Percentiles rank a stretch among this genome's conserved stretches.
These are phyloP conservation scores for Citrus medica DNA, from an alignment of 345 rosid genomes.

Conservation along the genomic window DNA sequence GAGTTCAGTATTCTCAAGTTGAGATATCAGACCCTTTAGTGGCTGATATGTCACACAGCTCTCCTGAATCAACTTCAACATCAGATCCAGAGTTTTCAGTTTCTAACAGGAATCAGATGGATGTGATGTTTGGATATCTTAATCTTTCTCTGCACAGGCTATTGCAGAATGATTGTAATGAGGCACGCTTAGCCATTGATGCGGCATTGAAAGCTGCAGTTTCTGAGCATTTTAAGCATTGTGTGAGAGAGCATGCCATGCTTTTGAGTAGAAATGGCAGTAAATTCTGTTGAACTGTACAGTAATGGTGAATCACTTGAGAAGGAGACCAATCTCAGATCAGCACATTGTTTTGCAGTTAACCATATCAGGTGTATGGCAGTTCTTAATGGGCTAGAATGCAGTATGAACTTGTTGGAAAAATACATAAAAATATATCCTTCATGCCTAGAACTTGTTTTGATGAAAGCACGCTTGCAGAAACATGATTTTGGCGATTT, in stretches of 20 bases:
- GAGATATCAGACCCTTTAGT: conserved; percentile 23
- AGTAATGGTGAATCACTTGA: conserved; percentile 22
- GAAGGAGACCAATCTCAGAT: conserved; percentile 26
- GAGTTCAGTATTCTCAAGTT: conserved; percentile 22
- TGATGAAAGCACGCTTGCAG: conserved; percentile 58
- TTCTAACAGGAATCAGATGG: conserved; percentile 30
- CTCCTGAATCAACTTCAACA: conserved; percentile 23
- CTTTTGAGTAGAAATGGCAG: conserved; percentile 55
- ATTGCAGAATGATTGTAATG: conserved; percentile 51
- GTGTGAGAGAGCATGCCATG: conserved; percentile 70
- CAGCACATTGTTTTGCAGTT: conserved; percentile 54
- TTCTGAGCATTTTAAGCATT: conserved; percentile 44
- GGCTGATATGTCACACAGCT: conserved; percentile 16
- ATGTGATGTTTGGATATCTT: conserved; percentile 67
- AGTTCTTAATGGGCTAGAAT: conserved; percentile 48
- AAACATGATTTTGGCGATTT: conserved; percentile 30
- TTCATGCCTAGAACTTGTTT: conserved; percentile 60
- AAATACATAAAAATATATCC: conserved; percentile 56
- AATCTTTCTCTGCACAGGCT: conserved; percentile 65
- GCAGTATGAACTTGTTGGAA: conserved; percentile 45
- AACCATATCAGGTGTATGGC: conserved; percentile 56
- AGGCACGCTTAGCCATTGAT: conserved; percentile 52
- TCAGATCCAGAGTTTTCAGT: conserved; percentile 26
- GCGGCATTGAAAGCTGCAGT: conserved; percentile 50
- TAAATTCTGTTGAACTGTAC: conserved; percentile 31